A percentile compares a stretch with the other conserved stretches of the same genome.
These are phyloP conservation scores for Pichia exigua DNA, from an alignment of 805 yeast genomes.

Conservation along the genomic window DNA sequence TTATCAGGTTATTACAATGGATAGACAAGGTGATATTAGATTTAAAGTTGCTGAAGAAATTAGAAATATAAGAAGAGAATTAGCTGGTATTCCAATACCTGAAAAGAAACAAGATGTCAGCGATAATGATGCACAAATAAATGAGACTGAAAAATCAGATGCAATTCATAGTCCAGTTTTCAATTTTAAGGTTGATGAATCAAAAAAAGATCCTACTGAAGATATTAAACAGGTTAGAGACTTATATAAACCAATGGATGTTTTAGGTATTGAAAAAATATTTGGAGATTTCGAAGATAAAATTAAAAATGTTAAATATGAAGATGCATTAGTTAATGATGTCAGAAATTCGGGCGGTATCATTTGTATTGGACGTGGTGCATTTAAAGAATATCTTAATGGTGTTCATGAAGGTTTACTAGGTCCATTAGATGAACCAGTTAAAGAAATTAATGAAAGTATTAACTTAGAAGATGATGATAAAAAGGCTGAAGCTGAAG, in stretches of 20 bases:
- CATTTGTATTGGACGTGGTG: conserved; percentile 90
- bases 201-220: background rate
- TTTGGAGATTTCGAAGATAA: conserved; percentile 13
- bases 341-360: conserved; percentile 69
- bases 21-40: conserved; percentile 86
- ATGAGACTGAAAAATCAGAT: conserved; percentile 6
- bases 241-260: conserved; percentile 35
- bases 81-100: conserved; percentile 19
- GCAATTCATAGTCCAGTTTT: conserved; percentile 7
- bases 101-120: conserved; percentile 10
- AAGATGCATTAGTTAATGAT: conserved; percentile 40
- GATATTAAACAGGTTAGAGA: conserved; percentile 26
- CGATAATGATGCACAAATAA: background rate
- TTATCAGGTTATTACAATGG: conserved; percentile 67
- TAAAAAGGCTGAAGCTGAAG: conserved; percentile 16
- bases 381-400: conserved; percentile 81
- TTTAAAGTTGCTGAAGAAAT: conserved; percentile 73
- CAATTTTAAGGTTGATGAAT: conserved; percentile 3
- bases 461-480: conserved; percentile 9
- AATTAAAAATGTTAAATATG: conserved; percentile 19
- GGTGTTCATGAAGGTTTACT: conserved; percentile 93
- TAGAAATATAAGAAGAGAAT: conserved; percentile 54
- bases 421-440: conserved; percentile 66
- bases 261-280: conserved; percentile 48
- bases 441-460: conserved; percentile 29